Base-by-base conservation (phyloP, 345 rosid species). In the Syzygium jambos region DNA sequence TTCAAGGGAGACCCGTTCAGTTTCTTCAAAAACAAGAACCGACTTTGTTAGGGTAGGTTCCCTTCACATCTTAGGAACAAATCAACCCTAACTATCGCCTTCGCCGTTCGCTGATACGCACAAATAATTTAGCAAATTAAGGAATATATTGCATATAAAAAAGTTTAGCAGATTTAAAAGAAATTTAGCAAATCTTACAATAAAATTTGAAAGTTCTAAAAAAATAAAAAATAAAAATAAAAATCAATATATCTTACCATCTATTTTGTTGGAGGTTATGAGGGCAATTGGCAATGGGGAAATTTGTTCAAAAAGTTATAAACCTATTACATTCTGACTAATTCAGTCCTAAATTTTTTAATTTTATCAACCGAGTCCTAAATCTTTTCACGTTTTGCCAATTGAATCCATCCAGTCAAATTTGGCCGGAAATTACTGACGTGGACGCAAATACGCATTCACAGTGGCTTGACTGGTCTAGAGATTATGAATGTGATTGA, bases 1-100 rank as follows among this genome's bases (percentile, higher is more conserved):
- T 57, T 57, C 27, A 6, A 57, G 0, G 7, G 56, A 2, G 2
- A n/a, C 19, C 0, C 4, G 9, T 61, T 61, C 4, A 61, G 6
- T 61, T 61, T 9, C 34, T n/a, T 61, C 4, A 61, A 14, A 59
- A n/a, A 61, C 8, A 3, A 61, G 9, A n/a, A 61, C 3, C 0
- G 19, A n/a, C 16, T n/a, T 30, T 17, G 15, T 6, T 17, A 3
- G 14, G 10, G 11, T 61, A n/a, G 19, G 2, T 61, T 61, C 34
- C 73, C 30, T n/a, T 1, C 29, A 19, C 34, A 61, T 13, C 13
- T 61, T 61, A n/a, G 73, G 0, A 61, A n/a, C 34, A 13, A 61
- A 27, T 61, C 73, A 13, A 61, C 38, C 34, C 29, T 59, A 27
- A 12, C 4, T 12, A 16, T 13, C 6, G 34, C 34, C n/a, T n/a